Conservation (phyloP, 2,329 filamentous ascomycete genomes). For the Pyricularia sp. region DNA sequence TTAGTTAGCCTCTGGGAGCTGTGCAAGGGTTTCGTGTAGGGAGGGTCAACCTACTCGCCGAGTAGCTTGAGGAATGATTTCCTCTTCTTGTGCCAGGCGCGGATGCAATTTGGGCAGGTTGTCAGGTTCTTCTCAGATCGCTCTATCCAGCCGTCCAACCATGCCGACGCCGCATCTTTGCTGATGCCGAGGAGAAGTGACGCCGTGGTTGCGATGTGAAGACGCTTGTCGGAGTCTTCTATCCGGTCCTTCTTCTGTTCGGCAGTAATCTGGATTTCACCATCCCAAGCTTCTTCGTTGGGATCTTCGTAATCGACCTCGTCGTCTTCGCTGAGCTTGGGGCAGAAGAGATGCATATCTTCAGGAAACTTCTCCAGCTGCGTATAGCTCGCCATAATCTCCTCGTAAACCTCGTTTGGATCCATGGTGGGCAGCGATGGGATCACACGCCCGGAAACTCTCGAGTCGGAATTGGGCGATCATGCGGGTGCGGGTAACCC, state of each 20-base stretch:
- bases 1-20: not conserved
- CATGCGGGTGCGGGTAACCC: not conserved
- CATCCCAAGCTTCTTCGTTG: conserved; percentile 24
- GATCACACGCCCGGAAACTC: conserved; percentile 4
- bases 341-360: conserved; percentile 59
- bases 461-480: not conserved
- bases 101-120: conserved; percentile 60
- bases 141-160: conserved; percentile 49
- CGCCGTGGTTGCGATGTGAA: conserved; percentile 56
- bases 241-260: conserved; percentile 45
- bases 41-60: conserved; percentile 37
- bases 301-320: conserved; percentile 52
- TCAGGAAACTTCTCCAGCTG: conserved; percentile 32
- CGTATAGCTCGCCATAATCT: conserved; percentile 32
- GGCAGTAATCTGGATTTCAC: conserved; percentile 23
- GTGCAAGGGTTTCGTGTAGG: not conserved
- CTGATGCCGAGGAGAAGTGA: conserved; percentile 61
- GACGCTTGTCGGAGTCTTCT: conserved; percentile 42
- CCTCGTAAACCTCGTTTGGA: conserved; percentile 23
- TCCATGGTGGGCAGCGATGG: conserved; percentile 22
- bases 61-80: conserved; percentile 53
- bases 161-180: conserved; percentile 47
- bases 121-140: conserved; percentile 50
- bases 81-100: conserved; percentile 65
- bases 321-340: conserved; percentile 54